Conservation (phyloP, 352 stramenopile genomes). For the Phytophthora constricta region DNA sequence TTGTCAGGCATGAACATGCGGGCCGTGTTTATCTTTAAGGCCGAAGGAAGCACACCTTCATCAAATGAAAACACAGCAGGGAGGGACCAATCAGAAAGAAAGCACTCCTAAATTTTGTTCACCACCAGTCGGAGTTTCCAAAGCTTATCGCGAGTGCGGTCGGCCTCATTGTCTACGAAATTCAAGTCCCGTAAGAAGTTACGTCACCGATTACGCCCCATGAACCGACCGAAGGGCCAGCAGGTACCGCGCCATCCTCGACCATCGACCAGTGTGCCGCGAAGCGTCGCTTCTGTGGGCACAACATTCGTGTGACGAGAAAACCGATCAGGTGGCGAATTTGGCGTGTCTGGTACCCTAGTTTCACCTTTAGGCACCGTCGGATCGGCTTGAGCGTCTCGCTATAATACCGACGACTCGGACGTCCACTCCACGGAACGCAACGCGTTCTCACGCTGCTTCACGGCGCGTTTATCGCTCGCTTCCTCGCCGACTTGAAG, state of each 20-base stretch:
- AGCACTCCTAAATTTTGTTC: constrained; percentile 12
- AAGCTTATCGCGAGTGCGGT: constrained; percentile 5
- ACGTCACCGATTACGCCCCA: constrained; percentile 19
- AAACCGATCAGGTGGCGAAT: constrained; percentile 27
- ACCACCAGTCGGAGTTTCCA: constrained; percentile 24
- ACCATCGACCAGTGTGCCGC: constrained; percentile 25
- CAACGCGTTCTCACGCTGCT: constrained; percentile 1
- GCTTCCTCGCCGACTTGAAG: not conserved
- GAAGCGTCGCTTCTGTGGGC: constrained; percentile 22
- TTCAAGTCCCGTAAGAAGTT: constrained; percentile 23
- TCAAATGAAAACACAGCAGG: constrained; percentile 31
- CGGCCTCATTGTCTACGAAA: constrained; percentile 25
- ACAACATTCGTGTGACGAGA: constrained; percentile 29
- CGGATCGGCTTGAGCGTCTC: constrained; percentile 7
- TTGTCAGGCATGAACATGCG: constrained; percentile 46
- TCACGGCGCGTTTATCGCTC: not conserved
- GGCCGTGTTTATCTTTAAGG: constrained; percentile 36
- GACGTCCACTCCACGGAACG: not conserved
- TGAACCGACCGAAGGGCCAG: constrained; percentile 25
- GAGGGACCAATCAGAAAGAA: constrained; percentile 10
- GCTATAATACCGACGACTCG: not conserved
- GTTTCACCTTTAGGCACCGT: not conserved
- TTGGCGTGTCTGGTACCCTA: constrained; percentile 7
- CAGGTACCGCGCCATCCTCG: constrained; percentile 11
- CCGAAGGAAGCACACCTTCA: constrained; percentile 30